These are phyloP conservation scores for Rhynchosporium agropyri DNA, from an alignment of 2,329 filamentous ascomycete species.

Conservation along the genomic window DNA sequence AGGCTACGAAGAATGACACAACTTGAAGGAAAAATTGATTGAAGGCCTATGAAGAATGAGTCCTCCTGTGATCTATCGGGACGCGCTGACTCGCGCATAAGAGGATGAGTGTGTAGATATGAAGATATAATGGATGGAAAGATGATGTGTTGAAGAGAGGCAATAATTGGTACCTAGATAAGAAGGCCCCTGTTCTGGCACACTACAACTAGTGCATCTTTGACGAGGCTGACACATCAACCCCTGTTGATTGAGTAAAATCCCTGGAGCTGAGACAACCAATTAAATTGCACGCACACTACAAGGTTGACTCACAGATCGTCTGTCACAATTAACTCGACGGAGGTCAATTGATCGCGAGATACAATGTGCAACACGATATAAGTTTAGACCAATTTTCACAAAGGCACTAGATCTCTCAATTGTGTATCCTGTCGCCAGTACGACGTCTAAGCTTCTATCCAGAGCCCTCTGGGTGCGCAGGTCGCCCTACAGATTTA, in stretches of 20 bases:
- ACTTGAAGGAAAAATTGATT: neutral
- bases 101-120: neutral
- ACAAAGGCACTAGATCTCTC: constrained; percentile 22
- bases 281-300: neutral
- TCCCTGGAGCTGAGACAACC: neutral
- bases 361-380: neutral
- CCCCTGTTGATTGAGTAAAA: neutral
- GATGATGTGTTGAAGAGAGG: neutral
- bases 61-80: neutral
- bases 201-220: neutral
- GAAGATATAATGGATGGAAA: neutral
- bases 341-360: neutral
- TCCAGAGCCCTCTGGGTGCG: constrained; percentile 61
- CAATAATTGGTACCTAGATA: neutral
- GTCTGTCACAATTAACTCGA: constrained; percentile 2
- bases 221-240: constrained; percentile 7
- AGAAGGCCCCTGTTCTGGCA: too few species aligned
- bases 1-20: neutral
- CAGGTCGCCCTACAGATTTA: constrained; percentile 53
- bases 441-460: constrained; percentile 54
- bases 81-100: neutral
- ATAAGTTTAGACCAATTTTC: constrained; percentile 1
- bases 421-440: constrained; percentile 33
- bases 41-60: neutral
- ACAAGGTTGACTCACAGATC: constrained; percentile 8